Base-by-base conservation (phyloP, 2,329 filamentous ascomycete species). In the Botrytis aclada region DNA sequence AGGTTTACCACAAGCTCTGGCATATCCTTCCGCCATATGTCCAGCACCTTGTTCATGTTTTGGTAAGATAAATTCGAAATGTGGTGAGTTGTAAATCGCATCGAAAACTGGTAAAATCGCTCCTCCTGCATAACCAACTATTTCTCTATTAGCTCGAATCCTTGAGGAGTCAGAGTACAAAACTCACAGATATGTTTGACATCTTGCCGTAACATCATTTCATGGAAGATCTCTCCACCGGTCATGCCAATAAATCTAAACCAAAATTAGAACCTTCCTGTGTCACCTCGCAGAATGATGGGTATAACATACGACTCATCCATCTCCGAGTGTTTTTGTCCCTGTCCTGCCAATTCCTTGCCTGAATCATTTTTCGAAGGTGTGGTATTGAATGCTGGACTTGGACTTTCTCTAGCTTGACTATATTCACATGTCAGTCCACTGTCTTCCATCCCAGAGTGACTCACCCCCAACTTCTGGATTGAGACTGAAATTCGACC, bases 1-100 rank as follows among this genome's bases (percentile, higher is more conserved):
- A 73, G 95, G 94, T 85, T 94, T 95, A 78, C 96, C 96, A 70
- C 92, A 95, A 73, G 94, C 95, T 79, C 96, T 91, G 72, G 96
- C 96, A 82, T 98, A 98, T 70, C 96, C 96, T 84, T 98, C 92
- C 25, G 96, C 96, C 96, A 98, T 99, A 84, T 99, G 96, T 76
- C 96, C 96, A 73, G 96, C 96, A 77, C 96, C 96, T 84, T 99
- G 96, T 85, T 98, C 96, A 84, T 99, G 96, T 83, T 93, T 90
- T 43, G 96, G 96, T 14, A 98, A 90, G 82, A 98, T 90, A 81
- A 99, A 98, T 75, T 98, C 91, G 85, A 98, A 97, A 84, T 98
- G 92, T 85, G 93, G 90, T 73, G 95, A 98, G 86, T 98, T 97
- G 88, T 97, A 97, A 82, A 99, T 98, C 80, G 96, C 96, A 83